phyloP scores from a whole-genome alignment of 805 yeast genomes.

The Saturnispora diversa region DNA sequence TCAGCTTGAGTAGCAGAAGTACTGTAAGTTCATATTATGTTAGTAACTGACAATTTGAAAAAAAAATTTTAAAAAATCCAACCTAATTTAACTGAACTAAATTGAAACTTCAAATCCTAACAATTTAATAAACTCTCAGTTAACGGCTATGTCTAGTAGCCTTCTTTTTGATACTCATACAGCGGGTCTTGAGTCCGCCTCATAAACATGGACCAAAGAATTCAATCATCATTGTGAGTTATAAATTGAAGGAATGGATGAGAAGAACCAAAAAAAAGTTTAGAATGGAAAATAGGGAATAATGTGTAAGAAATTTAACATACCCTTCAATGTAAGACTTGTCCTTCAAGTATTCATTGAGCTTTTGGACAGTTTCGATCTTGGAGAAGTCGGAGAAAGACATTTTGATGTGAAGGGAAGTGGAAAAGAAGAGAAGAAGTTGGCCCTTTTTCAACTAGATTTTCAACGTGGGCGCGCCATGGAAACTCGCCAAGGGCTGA shows the following conservation, averaged over 20 bases:
- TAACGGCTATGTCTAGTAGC: constrained; percentile 24
- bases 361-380: constrained; percentile 61
- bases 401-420: constrained; percentile 33
- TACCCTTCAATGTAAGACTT: constrained; percentile 96
- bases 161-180: constrained; percentile 68
- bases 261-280: constrained; percentile 1
- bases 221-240: constrained; percentile 51
- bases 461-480: constrained; percentile 2
- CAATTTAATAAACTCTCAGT: constrained; percentile 11
- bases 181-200: constrained; percentile 95
- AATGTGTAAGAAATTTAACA: constrained; percentile 34
- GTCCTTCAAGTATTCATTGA: constrained; percentile 82
- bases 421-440: constrained; percentile 1
- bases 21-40: constrained; percentile 34
- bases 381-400: constrained; percentile 77
- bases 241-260: too few species aligned
- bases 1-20: constrained; percentile 92
- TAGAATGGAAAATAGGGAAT: not conserved
- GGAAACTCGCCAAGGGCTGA: not conserved
- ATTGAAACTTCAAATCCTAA: not conserved
- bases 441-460: constrained; percentile 3
- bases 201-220: constrained; percentile 93
- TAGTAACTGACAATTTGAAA: too few species aligned
- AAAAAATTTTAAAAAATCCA: too few species aligned
- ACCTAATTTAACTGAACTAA: too few species aligned